Base-by-base conservation (phyloP, 1,284 basidiomycete species). In the Cryptococcus sp. region DNA sequence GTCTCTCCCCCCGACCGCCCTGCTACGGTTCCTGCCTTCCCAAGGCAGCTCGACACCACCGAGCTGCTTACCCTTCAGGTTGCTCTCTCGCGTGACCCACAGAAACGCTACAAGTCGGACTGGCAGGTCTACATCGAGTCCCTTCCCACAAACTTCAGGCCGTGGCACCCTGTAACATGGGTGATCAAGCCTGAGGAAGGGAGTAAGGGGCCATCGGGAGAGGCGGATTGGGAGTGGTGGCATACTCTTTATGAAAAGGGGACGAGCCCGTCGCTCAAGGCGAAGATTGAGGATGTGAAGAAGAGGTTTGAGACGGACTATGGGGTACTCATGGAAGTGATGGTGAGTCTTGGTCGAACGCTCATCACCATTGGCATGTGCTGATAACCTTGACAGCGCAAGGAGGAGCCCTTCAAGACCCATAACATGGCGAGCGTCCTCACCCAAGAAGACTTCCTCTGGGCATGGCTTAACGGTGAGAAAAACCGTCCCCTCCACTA, bases 401-500 rank as follows among this genome's bases (percentile, higher is more conserved):
- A 55, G 9, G 61, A 66, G 46, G 65, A 71, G 42, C 66, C 68
- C 11, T 72, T 72, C 65, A 63, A 63, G 51, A 56, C 57, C 16
- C 70, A 74, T 48, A 55, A 56, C 20, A 47, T 74, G 16, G 45
- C 53, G 20, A 50, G 57, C 11, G 54, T 53, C 33, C 60, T 77
- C 13, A 67, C 50, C 49, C 56, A 63, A 64, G 57, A 70, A 51
- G 82, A 84, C 58, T 87, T 84, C 61, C 73, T 89, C 8, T 93
- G 91, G 90, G 88, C 83, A 9, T 94, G 91, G 91, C 80, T 94
- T 20, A 91, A 85, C 70, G 88, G 90, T 85, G 56, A 49, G 79
- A 70, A 2, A n/a, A n/a, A n/a, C n/a, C n/a, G n/a, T n/a, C 28
- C 16, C 49, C 39, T 40, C 38, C 20, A 6, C 48, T 3, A 16